Evolutionary conservation across 176 grass and related monocot species (phyloP).

Genomic region (Aegilops sharonensis): DNA sequence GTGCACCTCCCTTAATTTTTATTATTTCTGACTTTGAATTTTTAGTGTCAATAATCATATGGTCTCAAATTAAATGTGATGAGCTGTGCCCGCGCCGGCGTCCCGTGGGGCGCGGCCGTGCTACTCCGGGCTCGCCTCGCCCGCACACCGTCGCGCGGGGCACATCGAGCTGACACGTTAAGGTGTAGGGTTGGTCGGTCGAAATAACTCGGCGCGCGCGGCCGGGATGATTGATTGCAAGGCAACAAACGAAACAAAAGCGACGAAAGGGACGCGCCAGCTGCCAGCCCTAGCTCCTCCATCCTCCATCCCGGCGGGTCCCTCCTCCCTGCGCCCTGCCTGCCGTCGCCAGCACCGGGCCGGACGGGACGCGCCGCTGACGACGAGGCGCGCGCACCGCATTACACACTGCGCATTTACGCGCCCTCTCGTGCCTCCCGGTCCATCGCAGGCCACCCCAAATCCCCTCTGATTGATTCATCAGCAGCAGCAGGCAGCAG

Average conservation of each 20-base stretch:
- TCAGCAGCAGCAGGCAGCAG: neutral
- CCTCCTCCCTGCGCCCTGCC: neutral
- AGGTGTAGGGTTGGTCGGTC: neutral
- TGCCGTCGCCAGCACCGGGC: neutral
- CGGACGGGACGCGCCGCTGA: conserved; percentile 19
- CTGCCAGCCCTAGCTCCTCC: neutral
- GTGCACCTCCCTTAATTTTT: too few species aligned
- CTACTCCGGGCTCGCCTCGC: too few species aligned
- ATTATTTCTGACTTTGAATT: too few species aligned
- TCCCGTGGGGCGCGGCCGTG: too few species aligned
- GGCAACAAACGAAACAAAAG: neutral
- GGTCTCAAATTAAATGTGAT: too few species aligned
- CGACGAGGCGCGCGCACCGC: neutral
- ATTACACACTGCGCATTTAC: neutral
- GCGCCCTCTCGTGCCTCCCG: neutral
- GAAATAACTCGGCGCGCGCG: neutral
- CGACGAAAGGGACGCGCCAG: conserved; percentile 9
- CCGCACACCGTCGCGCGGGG: too few species aligned
- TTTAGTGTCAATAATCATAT: too few species aligned
- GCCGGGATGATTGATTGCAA: neutral
- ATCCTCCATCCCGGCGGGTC: neutral
- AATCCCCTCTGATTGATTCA: neutral
- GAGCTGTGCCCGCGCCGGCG: too few species aligned
- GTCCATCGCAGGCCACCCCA: neutral
- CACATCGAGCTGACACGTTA: too few species aligned